Base-by-base conservation (phyloP, 2,329 filamentous ascomycete species). In the Lasiodiplodia citricola region DNA sequence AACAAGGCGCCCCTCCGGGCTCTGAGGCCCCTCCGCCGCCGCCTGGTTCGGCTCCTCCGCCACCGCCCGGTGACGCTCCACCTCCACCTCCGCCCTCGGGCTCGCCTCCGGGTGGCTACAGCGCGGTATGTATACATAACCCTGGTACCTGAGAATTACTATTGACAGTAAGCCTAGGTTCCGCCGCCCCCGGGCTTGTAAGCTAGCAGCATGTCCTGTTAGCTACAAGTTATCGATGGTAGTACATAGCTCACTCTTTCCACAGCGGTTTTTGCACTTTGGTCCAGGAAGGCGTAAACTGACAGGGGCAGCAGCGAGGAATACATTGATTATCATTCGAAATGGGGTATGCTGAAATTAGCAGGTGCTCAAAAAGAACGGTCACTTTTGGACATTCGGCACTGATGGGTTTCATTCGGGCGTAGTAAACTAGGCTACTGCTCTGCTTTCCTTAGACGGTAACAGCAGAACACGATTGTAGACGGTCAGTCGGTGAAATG, bases 101-200 rank as follows among this genome's bases (percentile, higher is more conserved):
- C 5, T 62, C 70, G 5, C 70, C 70, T 18, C 68, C 68, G 18
- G 68, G 70, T 55, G 70, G 73, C 55, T 80, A 80, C 71, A 76
- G 74, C 52, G 74, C 79, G 57, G 78, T 80, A 74, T 50, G 75
- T 56, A 21, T 41, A 4, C 14, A 37, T 10, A 4, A 38, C 4
- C 2, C 21, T n/a, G 7, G n/a, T 41, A 52, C 47, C 23, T 11
- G 6, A 41, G 69, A 68, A 68, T 10, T n/a, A 13, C 1, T 13
- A 14, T 23, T 60, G 55, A 67, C 41, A 4, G 25, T 14, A 10
- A 50, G 4, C 28, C 16, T 23, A 74, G 74, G 75, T 78, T 16
- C 75, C 77, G 62, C 77, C 77, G 47, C 77, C 77, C 44, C 77
- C 77, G 47, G 76, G 77, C 28, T 64, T 79, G 73, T 79, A 74